These are phyloP conservation scores for Xylariales sp. DNA, from an alignment of 2,329 filamentous ascomycete genomes.

Conservation along the genomic window DNA sequence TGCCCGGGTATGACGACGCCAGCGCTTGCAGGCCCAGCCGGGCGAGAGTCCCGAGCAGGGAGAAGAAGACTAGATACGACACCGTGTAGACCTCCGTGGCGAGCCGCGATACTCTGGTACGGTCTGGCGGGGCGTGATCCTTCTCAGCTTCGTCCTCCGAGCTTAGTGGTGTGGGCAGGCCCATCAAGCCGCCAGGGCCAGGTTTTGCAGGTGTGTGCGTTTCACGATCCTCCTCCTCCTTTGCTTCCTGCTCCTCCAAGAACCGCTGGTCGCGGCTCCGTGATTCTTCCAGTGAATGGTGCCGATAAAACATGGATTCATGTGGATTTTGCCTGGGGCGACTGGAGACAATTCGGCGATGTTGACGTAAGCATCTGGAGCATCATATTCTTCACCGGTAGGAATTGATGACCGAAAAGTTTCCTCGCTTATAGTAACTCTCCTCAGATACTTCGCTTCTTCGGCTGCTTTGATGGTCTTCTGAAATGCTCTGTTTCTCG, in stretches of 20 bases:
- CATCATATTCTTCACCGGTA: constrained; percentile 24
- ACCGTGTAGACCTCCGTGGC: constrained; percentile 1
- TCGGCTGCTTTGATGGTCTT: not conserved
- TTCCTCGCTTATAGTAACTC: too few relatives aligned
- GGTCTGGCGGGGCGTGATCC: constrained; percentile 3
- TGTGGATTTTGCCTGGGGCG: constrained; percentile 39
- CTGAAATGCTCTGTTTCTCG: too few relatives aligned
- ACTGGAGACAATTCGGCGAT: constrained; percentile 37
- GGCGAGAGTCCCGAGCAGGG: constrained; percentile 3
- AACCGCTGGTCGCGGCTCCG: constrained; percentile 23
- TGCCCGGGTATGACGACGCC: constrained; percentile 1
- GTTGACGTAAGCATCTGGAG: constrained; percentile 34
- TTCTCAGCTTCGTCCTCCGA: not conserved
- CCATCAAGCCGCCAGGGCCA: not conserved
- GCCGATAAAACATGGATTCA: constrained; percentile 28
- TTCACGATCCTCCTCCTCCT: not conserved
- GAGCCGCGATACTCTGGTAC: not conserved
- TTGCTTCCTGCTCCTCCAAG: constrained; percentile 9
- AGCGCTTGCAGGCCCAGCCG: constrained; percentile 1
- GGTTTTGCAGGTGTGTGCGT: constrained; percentile 7
- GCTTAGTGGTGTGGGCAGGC: too few relatives aligned
- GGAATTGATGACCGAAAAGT: constrained; percentile 12
- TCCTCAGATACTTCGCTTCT: not conserved
- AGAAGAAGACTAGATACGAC: constrained; percentile 3
- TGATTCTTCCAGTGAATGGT: constrained; percentile 34